These are phyloP conservation scores for Zasmidium citrigriseum DNA, from an alignment of 2,329 filamentous ascomycete species.

Conservation along the genomic window DNA sequence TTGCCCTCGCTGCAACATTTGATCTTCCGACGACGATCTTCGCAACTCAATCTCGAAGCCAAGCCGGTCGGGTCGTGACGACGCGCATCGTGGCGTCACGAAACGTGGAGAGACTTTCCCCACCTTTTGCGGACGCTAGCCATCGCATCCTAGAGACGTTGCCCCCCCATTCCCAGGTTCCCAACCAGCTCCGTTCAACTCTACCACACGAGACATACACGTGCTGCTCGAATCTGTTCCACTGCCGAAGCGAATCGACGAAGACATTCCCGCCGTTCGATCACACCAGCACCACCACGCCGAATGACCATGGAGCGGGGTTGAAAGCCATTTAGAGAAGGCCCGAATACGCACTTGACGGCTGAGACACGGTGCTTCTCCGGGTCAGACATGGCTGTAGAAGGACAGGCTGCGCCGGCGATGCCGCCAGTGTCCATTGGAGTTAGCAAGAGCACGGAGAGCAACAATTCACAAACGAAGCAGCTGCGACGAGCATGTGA, in stretches of 20 bases:
- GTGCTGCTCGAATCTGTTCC: constrained; percentile 6
- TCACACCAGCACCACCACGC: background rate
- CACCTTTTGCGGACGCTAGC: background rate
- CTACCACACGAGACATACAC: constrained; percentile 6
- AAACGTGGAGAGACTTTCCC: constrained; percentile 6
- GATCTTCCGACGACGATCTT: background rate
- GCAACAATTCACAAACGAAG: constrained; percentile 20
- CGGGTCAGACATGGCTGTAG: constrained; percentile 23
- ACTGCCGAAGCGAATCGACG: constrained; percentile 7
- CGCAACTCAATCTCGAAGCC: background rate
- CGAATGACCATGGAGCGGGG: constrained; percentile 2
- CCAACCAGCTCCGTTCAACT: constrained; percentile 1
- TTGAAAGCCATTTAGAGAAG: constrained; percentile 9
- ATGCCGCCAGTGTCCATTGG: constrained; percentile 11
- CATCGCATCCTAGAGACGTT: background rate
- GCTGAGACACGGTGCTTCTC: constrained; percentile 7
- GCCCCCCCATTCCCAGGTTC: background rate
- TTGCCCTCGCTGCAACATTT: background rate
- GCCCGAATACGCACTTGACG: constrained; percentile 14
- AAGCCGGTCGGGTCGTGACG: background rate
- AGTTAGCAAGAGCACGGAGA: constrained; percentile 7
- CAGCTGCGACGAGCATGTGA: constrained; percentile 37
- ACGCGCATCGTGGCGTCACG: constrained; percentile 6
- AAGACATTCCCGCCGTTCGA: background rate
- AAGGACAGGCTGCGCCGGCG: constrained; percentile 13